Evolutionary conservation across 192 early-diverging fungal species (phyloP).

Genomic region (Entomortierella parvispora): DNA sequence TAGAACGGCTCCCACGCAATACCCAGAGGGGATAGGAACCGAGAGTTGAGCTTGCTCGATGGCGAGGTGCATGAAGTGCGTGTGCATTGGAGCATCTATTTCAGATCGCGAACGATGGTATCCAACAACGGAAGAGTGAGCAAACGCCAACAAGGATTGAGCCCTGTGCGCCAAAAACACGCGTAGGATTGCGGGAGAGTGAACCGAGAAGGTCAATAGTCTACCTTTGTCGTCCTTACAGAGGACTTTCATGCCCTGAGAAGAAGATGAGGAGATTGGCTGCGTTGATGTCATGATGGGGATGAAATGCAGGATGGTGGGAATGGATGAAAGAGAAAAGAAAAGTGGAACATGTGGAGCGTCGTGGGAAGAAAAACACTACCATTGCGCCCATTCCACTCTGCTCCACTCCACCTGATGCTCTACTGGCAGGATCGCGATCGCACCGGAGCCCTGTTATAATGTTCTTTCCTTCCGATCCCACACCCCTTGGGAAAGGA

Average conservation of each 20-base stretch:
- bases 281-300: neutral
- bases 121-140: neutral
- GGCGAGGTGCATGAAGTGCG: constrained; percentile 81
- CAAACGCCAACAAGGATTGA: too few relatives aligned
- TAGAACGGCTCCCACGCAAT: constrained; percentile 93
- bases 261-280: neutral
- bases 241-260: constrained; percentile 17
- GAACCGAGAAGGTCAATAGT: neutral
- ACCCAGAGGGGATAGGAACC: constrained; percentile 81
- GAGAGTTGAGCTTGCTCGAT: constrained; percentile 86
- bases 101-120: neutral
- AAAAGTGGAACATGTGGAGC: neutral
- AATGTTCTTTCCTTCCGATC: too few relatives aligned
- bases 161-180: neutral
- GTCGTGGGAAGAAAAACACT: neutral
- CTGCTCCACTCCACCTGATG: too few relatives aligned
- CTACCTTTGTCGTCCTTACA: constrained; percentile 15
- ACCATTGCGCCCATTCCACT: too few relatives aligned
- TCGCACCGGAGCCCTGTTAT: too few relatives aligned
- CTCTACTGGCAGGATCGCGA: too few relatives aligned
- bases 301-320: neutral
- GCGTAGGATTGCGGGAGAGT: neutral
- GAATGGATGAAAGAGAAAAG: neutral
- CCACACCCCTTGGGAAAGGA: too few relatives aligned
- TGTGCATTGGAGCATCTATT: constrained; percentile 59